Conservation (phyloP, 441 rosid genomes). For the Erodium moschatum region DNA sequence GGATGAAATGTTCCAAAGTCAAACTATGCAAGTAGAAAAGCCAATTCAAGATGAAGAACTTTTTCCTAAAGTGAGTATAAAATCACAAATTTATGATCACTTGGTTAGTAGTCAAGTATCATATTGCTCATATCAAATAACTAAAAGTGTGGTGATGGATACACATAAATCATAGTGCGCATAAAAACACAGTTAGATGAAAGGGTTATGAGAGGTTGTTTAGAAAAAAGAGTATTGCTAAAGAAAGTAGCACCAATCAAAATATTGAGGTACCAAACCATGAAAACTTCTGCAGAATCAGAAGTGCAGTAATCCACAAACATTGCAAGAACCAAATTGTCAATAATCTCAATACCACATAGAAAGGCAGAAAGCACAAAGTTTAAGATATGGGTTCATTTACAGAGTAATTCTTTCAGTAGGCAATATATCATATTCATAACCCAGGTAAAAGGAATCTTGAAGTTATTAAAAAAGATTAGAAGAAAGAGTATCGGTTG, state of each 20-base stretch:
- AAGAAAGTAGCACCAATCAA: background rate
- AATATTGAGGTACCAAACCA: background rate
- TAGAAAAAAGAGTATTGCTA: background rate
- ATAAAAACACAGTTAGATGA: background rate
- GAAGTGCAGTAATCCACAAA: background rate
- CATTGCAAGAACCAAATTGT: background rate
- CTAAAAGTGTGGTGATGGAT: background rate
- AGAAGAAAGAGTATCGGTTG: background rate
- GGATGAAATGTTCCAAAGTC: too few relatives aligned
- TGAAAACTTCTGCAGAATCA: background rate
- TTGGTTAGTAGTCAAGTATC: background rate
- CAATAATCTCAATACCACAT: background rate
- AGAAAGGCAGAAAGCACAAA: background rate
- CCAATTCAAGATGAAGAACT: background rate
- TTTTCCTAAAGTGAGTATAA: background rate
- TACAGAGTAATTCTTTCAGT: background rate
- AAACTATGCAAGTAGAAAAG: too few relatives aligned
- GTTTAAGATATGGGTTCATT: constrained; percentile 13
- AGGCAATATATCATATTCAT: background rate
- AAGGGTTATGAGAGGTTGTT: background rate
- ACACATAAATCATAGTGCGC: background rate
- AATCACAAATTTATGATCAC: background rate
- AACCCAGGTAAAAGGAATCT: background rate
- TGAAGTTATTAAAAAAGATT: background rate
- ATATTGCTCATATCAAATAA: background rate